Conservation (phyloP, 306 rosid species). For the Prunus padus region DNA sequence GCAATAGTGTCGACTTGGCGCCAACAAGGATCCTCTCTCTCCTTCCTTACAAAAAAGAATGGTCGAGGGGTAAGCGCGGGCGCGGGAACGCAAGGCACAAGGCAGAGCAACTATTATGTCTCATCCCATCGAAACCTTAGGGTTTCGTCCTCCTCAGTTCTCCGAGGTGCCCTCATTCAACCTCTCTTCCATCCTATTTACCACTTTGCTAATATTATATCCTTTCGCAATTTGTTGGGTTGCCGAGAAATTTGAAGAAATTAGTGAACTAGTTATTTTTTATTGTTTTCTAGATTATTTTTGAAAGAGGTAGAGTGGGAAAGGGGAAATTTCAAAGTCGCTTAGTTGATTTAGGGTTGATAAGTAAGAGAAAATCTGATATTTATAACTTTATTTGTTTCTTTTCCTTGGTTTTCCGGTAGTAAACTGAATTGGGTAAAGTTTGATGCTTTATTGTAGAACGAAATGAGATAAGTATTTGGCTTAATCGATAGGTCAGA, state of each 20-base stretch:
- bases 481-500: not conserved
- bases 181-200: not conserved
- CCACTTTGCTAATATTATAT: not conserved
- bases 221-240: not conserved
- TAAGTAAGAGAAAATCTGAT: not conserved
- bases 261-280: not conserved
- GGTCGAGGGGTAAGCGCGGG: not conserved
- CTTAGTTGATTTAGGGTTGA: not conserved
- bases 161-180: conserved; percentile 45
- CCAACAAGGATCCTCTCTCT: not conserved
- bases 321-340: not conserved
- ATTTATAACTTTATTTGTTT: not conserved
- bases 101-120: not conserved
- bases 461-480: not conserved
- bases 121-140: conserved; percentile 27
- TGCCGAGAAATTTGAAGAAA: not conserved
- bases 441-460: not conserved
- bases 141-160: conserved; percentile 61
- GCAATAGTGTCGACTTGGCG: not conserved
- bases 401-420: not conserved
- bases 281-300: not conserved
- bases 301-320: not conserved
- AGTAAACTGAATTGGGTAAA: not conserved
- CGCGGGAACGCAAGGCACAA: not conserved
- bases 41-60: not conserved